Conservation (phyloP, 495 filamentous ascomycete species). For the Bacidia gigantensis region DNA sequence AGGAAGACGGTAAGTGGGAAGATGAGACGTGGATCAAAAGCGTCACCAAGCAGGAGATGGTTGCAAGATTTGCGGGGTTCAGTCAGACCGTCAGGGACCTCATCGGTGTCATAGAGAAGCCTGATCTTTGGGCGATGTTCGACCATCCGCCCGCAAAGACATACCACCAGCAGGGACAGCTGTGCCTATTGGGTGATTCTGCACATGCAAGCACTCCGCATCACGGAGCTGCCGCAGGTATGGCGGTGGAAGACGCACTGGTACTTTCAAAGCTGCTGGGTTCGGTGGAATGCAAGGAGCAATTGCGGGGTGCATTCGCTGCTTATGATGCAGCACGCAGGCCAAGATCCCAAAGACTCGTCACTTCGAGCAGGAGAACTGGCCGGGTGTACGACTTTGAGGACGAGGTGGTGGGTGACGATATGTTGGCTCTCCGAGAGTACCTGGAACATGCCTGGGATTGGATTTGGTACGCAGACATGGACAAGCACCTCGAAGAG, state of each 20-base stretch:
- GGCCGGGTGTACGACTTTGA: constrained; percentile 13
- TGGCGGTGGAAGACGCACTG: constrained; percentile 46
- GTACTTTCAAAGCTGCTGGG: constrained; percentile 36
- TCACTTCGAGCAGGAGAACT: constrained; percentile 29
- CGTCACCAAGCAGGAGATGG: constrained; percentile 29
- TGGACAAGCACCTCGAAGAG: constrained; percentile 24
- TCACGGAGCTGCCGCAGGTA: constrained; percentile 46
- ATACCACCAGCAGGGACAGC: constrained; percentile 21
- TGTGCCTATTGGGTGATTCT: constrained; percentile 39
- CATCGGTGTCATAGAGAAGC: constrained; percentile 11
- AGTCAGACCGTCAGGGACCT: constrained; percentile 7
- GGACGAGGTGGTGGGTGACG: constrained; percentile 5
- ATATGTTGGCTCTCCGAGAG: constrained; percentile 6
- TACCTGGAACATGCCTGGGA: constrained; percentile 16
- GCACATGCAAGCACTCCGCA: constrained; percentile 49
- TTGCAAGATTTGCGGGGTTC: constrained; percentile 17
- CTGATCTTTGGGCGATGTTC: constrained; percentile 24
- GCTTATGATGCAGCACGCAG: constrained; percentile 14
- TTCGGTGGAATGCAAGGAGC: constrained; percentile 5
- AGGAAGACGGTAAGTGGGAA: constrained; percentile 14
- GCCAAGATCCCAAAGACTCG: constrained; percentile 34
- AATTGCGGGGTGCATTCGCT: constrained; percentile 10
- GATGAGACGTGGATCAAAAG: constrained; percentile 44
- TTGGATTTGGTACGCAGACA: constrained; percentile 21
- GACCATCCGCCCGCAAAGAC: constrained; percentile 32